Evolutionary conservation across 164 flowering plant genomes (phyloP).

Genomic region (Sextonia rubra): DNA sequence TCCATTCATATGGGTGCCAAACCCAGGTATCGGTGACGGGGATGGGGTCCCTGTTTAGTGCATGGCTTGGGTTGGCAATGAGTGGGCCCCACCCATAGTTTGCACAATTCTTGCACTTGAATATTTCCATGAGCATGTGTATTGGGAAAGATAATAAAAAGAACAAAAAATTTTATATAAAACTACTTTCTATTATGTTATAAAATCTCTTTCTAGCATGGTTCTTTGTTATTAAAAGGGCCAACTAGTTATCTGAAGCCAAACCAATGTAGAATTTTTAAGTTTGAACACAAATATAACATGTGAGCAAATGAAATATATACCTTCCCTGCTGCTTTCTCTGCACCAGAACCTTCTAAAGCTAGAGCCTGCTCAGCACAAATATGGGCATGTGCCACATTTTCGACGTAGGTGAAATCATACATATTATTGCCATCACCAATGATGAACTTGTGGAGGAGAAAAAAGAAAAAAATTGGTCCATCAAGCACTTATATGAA

Average conservation of each 20-base stretch:
- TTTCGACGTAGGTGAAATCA: conserved; percentile 94
- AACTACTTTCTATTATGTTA: neutral
- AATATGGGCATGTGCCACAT: conserved; percentile 91
- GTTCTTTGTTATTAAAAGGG: too few relatives aligned
- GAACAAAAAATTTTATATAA: too few relatives aligned
- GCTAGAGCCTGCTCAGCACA: conserved; percentile 96
- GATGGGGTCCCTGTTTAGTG: too few relatives aligned
- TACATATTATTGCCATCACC: conserved; percentile 90
- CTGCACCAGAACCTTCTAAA: conserved; percentile 51
- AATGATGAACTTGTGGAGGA: conserved; percentile 66
- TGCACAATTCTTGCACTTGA: too few relatives aligned
- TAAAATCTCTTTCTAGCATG: neutral
- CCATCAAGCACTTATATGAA: neutral
- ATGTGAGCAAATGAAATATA: neutral
- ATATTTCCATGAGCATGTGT: too few relatives aligned
- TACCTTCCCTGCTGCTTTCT: conserved; percentile 93
- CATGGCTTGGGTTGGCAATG: too few relatives aligned
- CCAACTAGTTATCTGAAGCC: neutral
- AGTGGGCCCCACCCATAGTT: too few relatives aligned
- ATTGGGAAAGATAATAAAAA: too few relatives aligned
- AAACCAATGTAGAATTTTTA: neutral
- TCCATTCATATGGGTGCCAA: too few relatives aligned
- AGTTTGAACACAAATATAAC: neutral
- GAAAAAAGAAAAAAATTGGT: neutral
- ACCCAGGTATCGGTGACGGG: too few relatives aligned